phyloP scores from a whole-genome alignment of 306 rosid species.

The Ceratonia siliqua region DNA sequence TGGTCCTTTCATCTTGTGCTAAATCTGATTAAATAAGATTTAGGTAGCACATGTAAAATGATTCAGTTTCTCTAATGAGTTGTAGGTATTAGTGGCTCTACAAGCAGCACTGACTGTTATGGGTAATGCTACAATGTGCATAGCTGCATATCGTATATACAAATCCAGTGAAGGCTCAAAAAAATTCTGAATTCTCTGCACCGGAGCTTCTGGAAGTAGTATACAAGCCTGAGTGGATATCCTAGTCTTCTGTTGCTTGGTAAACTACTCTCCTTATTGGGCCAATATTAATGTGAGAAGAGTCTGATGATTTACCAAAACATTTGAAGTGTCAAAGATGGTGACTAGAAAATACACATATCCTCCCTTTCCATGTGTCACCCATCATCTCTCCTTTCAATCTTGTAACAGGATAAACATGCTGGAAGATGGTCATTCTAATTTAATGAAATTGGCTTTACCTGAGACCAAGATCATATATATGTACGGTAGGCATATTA shows the following conservation, averaged over 20 bases:
- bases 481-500: background rate
- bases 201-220: background rate
- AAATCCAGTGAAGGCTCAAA: slow-evolving; percentile 65
- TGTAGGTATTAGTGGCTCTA: slow-evolving; percentile 93
- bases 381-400: slow-evolving; percentile 8
- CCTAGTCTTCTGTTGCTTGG: slow-evolving; percentile 29
- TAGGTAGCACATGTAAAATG: slow-evolving; percentile 20
- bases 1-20: slow-evolving; percentile 27
- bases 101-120: slow-evolving; percentile 87
- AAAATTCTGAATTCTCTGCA: slow-evolving; percentile 44
- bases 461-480: background rate
- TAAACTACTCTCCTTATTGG: slow-evolving; percentile 26
- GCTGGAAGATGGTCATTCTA: slow-evolving; percentile 24
- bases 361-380: background rate
- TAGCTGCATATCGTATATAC: slow-evolving; percentile 86
- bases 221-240: background rate
- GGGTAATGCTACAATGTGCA: slow-evolving; percentile 88
- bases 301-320: slow-evolving; percentile 12
- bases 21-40: slow-evolving; percentile 22
- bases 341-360: slow-evolving; percentile 15
- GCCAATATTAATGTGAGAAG: slow-evolving; percentile 14
- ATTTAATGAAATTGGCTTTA: background rate
- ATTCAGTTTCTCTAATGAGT: slow-evolving; percentile 31
- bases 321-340: background rate
- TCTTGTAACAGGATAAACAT: slow-evolving; percentile 12